phyloP scores from a whole-genome alignment of 163 green algal species.

The Coccomyxa subellipsoidea region DNA sequence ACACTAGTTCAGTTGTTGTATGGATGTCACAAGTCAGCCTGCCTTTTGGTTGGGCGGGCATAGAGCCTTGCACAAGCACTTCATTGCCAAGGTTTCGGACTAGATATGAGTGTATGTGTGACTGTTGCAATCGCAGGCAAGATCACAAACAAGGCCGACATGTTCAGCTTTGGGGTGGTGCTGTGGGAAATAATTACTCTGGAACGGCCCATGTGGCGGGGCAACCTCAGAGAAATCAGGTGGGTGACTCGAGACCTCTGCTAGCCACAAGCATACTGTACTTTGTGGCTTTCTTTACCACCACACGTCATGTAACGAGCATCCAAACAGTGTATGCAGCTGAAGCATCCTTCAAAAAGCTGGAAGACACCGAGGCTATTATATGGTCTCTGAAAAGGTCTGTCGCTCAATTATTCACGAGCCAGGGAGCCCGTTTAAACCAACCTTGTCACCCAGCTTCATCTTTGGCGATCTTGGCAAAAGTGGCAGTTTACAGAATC shows the following conservation, averaged over 20 bases:
- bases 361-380: too few relatives aligned
- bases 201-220: conserved; percentile 1
- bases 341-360: background rate
- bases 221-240: conserved; percentile 7
- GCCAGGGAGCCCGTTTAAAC: too few relatives aligned
- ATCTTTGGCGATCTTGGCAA: too few relatives aligned
- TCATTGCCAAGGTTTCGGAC: too few relatives aligned
- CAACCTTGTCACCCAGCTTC: too few relatives aligned
- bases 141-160: conserved; percentile 19
- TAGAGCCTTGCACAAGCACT: too few relatives aligned
- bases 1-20: too few relatives aligned
- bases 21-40: too few relatives aligned
- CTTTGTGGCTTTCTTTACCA: background rate
- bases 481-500: too few relatives aligned
- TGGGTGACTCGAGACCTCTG: background rate
- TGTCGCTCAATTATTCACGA: too few relatives aligned
- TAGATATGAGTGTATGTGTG: background rate
- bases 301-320: background rate
- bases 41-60: too few relatives aligned
- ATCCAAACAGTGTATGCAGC: background rate
- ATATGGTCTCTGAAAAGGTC: too few relatives aligned
- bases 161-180: conserved; percentile 21
- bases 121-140: background rate
- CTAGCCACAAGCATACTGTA: background rate
- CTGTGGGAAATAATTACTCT: conserved; percentile 20